phyloP scores from a whole-genome alignment of 495 filamentous ascomycete species.

The Penicillium verhagenii region DNA sequence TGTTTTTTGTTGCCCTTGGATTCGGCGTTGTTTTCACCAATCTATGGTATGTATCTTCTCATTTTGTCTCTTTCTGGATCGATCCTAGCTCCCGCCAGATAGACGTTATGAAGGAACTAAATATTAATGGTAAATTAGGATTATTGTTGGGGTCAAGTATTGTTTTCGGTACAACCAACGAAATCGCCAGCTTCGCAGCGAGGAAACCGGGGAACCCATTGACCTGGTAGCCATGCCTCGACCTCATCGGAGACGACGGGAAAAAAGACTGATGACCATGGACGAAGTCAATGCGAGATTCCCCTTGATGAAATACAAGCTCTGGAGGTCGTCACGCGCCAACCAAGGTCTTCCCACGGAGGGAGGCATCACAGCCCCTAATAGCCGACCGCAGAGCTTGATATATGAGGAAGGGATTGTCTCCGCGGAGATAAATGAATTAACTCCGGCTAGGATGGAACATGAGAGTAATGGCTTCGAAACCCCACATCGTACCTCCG shows the following conservation, averaged over 20 bases:
- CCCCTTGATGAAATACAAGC: constrained; percentile 92
- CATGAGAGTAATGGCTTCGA: constrained; percentile 18
- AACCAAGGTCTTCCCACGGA: constrained; percentile 77
- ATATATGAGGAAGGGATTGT: constrained; percentile 18
- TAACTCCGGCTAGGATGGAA: constrained; percentile 8
- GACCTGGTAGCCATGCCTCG: constrained; percentile 78
- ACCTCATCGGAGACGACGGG: constrained; percentile 75
- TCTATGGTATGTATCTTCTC: constrained; percentile 67
- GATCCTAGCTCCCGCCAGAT: background rate
- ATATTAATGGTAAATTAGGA: constrained; percentile 59
- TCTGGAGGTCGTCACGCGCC: constrained; percentile 82
- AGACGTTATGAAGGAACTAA: background rate
- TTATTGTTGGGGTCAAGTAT: constrained; percentile 99
- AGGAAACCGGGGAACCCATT: constrained; percentile 83
- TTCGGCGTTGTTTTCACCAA: constrained; percentile 99
- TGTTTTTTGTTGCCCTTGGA: constrained; percentile 96
- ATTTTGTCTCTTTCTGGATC: constrained; percentile 8
- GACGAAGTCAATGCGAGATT: constrained; percentile 98
- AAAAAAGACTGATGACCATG: constrained; percentile 98
- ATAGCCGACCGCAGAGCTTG: constrained; percentile 29
- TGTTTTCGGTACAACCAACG: constrained; percentile 98
- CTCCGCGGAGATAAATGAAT: constrained; percentile 10
- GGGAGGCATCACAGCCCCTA: constrained; percentile 79
- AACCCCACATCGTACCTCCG: constrained; percentile 13
- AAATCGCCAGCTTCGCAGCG: constrained; percentile 73